Percentiles rank a stretch among this genome's conserved stretches.
phyloP scores from a whole-genome alignment of 2,329 filamentous ascomycete species.

The Domatiomyces catenatus region DNA sequence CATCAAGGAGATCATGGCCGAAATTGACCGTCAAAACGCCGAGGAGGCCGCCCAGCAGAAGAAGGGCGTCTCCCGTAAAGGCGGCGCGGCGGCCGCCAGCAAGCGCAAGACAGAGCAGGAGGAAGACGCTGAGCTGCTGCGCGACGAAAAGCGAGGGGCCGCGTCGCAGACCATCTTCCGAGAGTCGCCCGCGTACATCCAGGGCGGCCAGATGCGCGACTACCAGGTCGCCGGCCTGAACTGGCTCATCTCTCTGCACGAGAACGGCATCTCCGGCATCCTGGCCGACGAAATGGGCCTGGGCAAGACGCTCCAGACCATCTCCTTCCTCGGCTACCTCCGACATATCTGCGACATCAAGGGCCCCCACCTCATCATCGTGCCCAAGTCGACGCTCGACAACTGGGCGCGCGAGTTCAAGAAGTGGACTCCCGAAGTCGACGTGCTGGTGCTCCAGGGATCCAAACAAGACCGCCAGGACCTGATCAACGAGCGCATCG shows the following conservation, averaged over 20 bases:
- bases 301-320: conserved; percentile 94
- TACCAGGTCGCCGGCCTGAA: conserved; percentile 93
- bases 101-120: conserved; percentile 88
- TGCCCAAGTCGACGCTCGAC: conserved; percentile 93
- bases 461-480: conserved; percentile 82
- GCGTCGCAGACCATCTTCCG: conserved; percentile 81
- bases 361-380: conserved; percentile 78
- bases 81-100: conserved; percentile 59
- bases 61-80: conserved; percentile 63
- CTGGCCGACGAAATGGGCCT: conserved; percentile 97
- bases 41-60: conserved; percentile 53
- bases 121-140: conserved; percentile 75
- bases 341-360: conserved; percentile 79
- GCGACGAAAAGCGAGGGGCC: conserved; percentile 79
- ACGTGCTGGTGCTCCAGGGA: conserved; percentile 84
- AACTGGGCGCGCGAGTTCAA: conserved; percentile 96
- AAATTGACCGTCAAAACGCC: conserved; percentile 86
- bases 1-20: conserved; percentile 81
- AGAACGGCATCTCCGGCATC: conserved; percentile 97
- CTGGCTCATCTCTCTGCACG: conserved; percentile 93
- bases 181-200: conserved; percentile 79
- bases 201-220: conserved; percentile 77
- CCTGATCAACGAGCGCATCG: conserved; percentile 78
- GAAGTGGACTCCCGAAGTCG: conserved; percentile 88
- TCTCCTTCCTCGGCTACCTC: conserved; percentile 88